Conservation (phyloP, 176 grass and related monocot genomes). For the Triticum timopheevii region DNA sequence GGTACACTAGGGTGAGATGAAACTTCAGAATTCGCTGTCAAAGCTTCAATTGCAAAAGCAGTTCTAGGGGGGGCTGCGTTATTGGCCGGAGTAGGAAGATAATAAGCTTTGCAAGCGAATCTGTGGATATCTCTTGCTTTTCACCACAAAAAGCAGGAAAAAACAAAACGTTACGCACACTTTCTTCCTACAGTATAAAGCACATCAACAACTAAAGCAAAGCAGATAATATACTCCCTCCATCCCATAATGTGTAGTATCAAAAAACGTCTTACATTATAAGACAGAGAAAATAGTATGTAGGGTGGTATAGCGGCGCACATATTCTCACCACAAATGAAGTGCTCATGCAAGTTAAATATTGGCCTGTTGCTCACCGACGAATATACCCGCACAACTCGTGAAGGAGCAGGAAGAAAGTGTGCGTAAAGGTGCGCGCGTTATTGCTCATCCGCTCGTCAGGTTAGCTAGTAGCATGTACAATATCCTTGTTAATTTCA, state of each 20-base stretch:
- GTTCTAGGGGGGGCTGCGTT: too few relatives aligned
- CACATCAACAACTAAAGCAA: neutral
- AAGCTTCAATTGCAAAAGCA: too few relatives aligned
- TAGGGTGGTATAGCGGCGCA: neutral
- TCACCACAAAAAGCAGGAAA: neutral
- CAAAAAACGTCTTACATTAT: too few relatives aligned
- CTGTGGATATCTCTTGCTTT: too few relatives aligned
- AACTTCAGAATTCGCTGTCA: too few relatives aligned
- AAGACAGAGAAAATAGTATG: too few relatives aligned
- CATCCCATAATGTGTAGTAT: too few relatives aligned
- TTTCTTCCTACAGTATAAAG: neutral
- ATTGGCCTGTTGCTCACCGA: neutral
- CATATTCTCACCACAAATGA: neutral
- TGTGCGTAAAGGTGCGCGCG: too few relatives aligned
- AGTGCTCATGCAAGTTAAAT: neutral
- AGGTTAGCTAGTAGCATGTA: neutral
- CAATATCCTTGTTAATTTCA: neutral
- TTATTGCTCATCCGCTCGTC: neutral
- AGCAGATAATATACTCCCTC: neutral
- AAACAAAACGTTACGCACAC: too few relatives aligned
- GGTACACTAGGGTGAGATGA: too few relatives aligned
- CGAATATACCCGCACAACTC: neutral
- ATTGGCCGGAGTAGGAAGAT: too few relatives aligned
- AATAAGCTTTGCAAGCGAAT: too few relatives aligned
- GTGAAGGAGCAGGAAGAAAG: neutral